Base-by-base conservation (phyloP, 1,139 yeast species). In the Suhomyces chickasaworum region DNA sequence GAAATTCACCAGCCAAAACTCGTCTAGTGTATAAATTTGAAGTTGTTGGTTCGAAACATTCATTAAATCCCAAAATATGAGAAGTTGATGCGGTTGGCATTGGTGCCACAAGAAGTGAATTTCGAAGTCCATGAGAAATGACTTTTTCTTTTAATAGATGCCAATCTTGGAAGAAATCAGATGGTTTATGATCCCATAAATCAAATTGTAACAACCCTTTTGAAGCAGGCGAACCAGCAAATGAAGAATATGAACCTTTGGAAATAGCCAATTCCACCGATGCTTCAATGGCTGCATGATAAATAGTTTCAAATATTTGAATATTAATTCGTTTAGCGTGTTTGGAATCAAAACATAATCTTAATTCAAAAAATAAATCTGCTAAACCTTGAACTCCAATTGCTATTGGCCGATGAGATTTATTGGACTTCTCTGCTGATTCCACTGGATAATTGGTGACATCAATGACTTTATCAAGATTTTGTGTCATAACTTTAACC, bases 361-460 rank as follows among this genome's bases (percentile, higher is more conserved):
- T 78, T 51, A 89, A 74, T 50, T 81, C 75, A 75, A 86, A 76
- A 65, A 87, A 89, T n/a, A 87, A 75, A 62, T 89, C 97, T 27
- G 97, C 96, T 46, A 89, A 74, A 49, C 97, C 97, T 66, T 89
- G 95, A 7, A 89, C 95, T 55, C 97, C 97, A 36, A 89, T 68
- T 7, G 96, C 95, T 57, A 89, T 83, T 31, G 97, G 96, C 59
- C 97, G 76, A 65, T 89, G 86, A 58, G 80, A 80, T 75, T 81
- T 72, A 65, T 89, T 89, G 37, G 95, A 86, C 31, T 59, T 60
- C 59, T 75, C 73, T 7, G 96, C 89, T 54, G 83, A 84, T 49
- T 75, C 77, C 27, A 88, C 84, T 2, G 97, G 96, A 64, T 89
- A 89, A 64, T 70, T 78, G 63, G 89, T 88, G 52, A 84, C 78